These are phyloP conservation scores for Parachaetomium inaequale DNA, from an alignment of 495 filamentous ascomycete genomes.

Conservation along the genomic window DNA sequence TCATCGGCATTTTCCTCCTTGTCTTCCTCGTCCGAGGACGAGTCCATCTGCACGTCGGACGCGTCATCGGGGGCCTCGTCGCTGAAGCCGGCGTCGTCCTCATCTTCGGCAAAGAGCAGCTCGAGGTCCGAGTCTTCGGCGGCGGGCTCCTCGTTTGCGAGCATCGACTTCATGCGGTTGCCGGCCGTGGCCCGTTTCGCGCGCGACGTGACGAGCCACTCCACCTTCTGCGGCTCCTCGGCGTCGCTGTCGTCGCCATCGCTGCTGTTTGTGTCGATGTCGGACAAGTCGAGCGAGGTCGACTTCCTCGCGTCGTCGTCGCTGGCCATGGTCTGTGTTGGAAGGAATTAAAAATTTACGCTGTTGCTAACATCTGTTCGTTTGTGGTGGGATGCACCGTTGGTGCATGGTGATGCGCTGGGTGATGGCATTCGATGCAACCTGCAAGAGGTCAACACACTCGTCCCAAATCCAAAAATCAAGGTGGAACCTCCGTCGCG, in stretches of 20 bases:
- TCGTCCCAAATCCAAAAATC: neutral
- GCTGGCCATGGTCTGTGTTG: constrained; percentile 23
- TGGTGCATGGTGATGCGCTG: neutral
- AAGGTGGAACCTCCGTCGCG: constrained; percentile 1
- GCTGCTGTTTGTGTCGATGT: constrained; percentile 18
- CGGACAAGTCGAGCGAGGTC: constrained; percentile 28
- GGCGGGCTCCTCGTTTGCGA: constrained; percentile 67
- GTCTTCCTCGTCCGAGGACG: constrained; percentile 77
- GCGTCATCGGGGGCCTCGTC: constrained; percentile 65
- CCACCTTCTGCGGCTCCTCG: constrained; percentile 42
- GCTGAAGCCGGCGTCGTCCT: constrained; percentile 76
- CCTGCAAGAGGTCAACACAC: neutral
- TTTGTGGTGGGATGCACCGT: too few relatives aligned
- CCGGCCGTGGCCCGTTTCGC: constrained; percentile 82
- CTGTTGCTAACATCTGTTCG: neutral
- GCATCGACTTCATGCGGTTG: constrained; percentile 73
- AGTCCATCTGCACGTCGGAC: constrained; percentile 76
- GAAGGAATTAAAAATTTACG: neutral
- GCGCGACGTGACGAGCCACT: constrained; percentile 74
- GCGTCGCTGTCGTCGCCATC: constrained; percentile 30
- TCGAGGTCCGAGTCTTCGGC: constrained; percentile 64
- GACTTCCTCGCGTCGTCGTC: constrained; percentile 24
- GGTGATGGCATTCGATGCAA: constrained; percentile 2
- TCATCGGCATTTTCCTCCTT: constrained; percentile 69
- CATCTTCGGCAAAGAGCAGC: constrained; percentile 78